phyloP scores from a whole-genome alignment of 2,329 filamentous ascomycete species.

The Penicillium brevicompactum region DNA sequence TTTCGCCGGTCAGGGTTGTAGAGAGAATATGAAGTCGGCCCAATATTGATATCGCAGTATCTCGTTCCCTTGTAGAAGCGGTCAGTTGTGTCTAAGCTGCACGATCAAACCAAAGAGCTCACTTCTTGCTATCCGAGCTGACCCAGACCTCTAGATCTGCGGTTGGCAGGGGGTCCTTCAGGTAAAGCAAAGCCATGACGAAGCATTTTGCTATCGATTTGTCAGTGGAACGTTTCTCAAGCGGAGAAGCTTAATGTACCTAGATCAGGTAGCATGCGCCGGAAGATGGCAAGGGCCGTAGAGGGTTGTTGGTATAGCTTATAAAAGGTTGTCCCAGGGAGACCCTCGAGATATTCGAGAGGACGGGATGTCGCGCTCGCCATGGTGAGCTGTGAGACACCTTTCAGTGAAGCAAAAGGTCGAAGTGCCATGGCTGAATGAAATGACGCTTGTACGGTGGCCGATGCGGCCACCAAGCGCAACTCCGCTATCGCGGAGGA shows the following conservation, averaged over 20 bases:
- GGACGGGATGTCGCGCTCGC: constrained; percentile 60
- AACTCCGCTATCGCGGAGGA: constrained; percentile 18
- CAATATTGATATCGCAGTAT: constrained; percentile 79
- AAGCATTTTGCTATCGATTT: constrained; percentile 75
- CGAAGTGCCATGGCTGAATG: constrained; percentile 16
- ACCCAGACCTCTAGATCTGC: constrained; percentile 85
- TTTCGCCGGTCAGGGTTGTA: constrained; percentile 62
- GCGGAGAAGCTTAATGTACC: constrained; percentile 55
- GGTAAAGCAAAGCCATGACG: constrained; percentile 93
- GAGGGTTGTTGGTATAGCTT: constrained; percentile 95
- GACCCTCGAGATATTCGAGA: constrained; percentile 90
- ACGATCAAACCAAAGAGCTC: constrained; percentile 21
- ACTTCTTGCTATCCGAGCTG: constrained; percentile 65
- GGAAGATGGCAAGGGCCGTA: constrained; percentile 91
- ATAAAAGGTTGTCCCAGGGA: constrained; percentile 85
- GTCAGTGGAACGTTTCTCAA: constrained; percentile 9
- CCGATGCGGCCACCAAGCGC: constrained; percentile 32
- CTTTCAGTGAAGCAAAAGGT: constrained; percentile 24
- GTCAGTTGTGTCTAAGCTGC: background rate
- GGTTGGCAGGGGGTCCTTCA: constrained; percentile 77
- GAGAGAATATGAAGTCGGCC: constrained; percentile 83
- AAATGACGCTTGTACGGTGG: constrained; percentile 26
- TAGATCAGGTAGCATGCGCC: constrained; percentile 92
- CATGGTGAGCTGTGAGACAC: constrained; percentile 46
- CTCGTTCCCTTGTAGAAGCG: constrained; percentile 64